phyloP scores from a whole-genome alignment of 2,329 filamentous ascomycete genomes.

The Ascochyta lentis region DNA sequence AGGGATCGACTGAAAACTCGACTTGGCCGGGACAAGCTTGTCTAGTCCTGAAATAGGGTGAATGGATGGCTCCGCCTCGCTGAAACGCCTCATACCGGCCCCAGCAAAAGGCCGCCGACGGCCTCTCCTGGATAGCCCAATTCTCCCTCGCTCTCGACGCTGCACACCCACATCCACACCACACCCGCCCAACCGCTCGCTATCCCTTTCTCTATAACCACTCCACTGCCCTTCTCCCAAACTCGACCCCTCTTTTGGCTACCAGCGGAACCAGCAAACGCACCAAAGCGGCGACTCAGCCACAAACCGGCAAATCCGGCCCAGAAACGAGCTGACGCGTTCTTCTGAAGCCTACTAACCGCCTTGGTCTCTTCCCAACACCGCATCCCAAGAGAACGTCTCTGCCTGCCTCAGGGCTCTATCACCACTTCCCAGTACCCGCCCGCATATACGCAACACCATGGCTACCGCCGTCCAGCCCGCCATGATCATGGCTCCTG shows the following conservation, averaged over 20 bases:
- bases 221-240: conserved; percentile 2
- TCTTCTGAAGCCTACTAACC: conserved; percentile 42
- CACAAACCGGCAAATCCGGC: conserved; percentile 41
- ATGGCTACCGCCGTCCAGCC: conserved; percentile 48
- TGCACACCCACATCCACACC: not conserved
- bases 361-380: conserved; percentile 31
- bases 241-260: not conserved
- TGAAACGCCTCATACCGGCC: conserved; percentile 35
- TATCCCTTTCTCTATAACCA: conserved; percentile 11
- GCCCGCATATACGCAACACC: conserved; percentile 24
- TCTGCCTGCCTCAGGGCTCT: conserved; percentile 38
- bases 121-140: conserved; percentile 11
- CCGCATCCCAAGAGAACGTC: conserved; percentile 31
- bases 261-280: not conserved
- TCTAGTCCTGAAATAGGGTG: conserved; percentile 23
- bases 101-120: conserved; percentile 33
- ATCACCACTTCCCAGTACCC: conserved; percentile 15
- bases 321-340: conserved; percentile 47
- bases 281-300: conserved; percentile 30
- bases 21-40: conserved; percentile 19
- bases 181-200: conserved; percentile 11
- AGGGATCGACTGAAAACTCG: conserved; percentile 10
- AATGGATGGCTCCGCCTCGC: conserved; percentile 19
- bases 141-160: conserved; percentile 16
- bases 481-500: conserved; percentile 45